Evolutionary conservation across 352 stramenopile species (phyloP), one percentile per base, ranked within the genome.

Genomic region (Globisporangium emineosum): DNA sequence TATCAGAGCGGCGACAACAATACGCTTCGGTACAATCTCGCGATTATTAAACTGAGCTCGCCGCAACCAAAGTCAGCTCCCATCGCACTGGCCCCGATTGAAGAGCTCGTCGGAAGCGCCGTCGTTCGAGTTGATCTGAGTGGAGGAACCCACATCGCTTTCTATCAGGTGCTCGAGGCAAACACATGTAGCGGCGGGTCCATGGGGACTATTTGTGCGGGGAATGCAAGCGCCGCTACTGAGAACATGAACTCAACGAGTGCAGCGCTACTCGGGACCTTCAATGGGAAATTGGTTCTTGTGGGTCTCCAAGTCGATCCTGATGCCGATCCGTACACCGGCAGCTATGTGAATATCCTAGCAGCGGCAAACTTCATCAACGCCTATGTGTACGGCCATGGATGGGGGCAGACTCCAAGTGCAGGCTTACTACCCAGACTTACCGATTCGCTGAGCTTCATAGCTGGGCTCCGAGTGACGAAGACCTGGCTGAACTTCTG

Each of bases 281-380:
- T 63, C 2, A 12, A 57, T 8, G 47, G 8, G 3, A n/a, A 15
- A 13, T 8, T 23, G n/a, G n/a, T 56, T 21, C 30, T 66, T 5
- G 25, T 66, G 0, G 50, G 60, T 30, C 60, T 66, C 17, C 50
- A 66, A 35, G 37, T 53, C 19, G 29, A 17, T 12, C 0, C 27
- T 2, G 52, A 55, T 5, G 32, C 15, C 8, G 33, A 65, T 32
- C 50, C 45, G 32, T 37, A 30, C 32, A 25, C 47, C 9, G 21
- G 42, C 60, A 47, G 27, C 27, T 66, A 55, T 37, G 33, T 23
- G 2, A 54, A 12, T 7, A 25, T 66, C 2, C 37, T 49, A 13
- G 25, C 13, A 4, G 50, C 60, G 0, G 50, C 35, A 0, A 66
- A 66, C 27, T 66, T 66, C 32, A 54, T 60, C 60, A 66, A 66